phyloP scores from a whole-genome alignment of 768 basidiomycete species.

The Agrocybe praecox region DNA sequence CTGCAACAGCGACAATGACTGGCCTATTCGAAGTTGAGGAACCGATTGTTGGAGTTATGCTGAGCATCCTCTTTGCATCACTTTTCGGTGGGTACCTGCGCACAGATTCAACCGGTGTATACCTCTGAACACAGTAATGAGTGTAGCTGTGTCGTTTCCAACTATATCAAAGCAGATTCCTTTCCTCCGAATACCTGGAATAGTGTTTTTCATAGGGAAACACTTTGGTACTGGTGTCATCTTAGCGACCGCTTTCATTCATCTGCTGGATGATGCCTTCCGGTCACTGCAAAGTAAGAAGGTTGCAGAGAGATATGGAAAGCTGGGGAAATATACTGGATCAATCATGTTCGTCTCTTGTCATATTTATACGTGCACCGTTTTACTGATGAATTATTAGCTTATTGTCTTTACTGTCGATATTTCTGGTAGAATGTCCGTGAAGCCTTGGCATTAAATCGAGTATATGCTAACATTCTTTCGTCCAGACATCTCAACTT shows the following conservation, averaged over 20 bases:
- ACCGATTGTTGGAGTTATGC: conserved; percentile 38
- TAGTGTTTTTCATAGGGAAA: conserved; percentile 83
- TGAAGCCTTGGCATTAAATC: conserved; percentile 9
- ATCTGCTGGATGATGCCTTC: conserved; percentile 79
- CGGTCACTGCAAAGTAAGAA: conserved; percentile 50
- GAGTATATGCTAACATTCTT: neutral
- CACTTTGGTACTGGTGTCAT: conserved; percentile 90
- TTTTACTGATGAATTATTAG: neutral
- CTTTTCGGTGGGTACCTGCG: conserved; percentile 52
- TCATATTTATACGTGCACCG: neutral
- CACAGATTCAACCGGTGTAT: neutral
- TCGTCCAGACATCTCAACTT: conserved; percentile 65
- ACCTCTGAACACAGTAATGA: neutral
- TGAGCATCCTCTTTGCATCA: conserved; percentile 60
- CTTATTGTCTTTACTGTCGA: conserved; percentile 55
- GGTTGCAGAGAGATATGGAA: conserved; percentile 47
- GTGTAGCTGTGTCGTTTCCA: conserved; percentile 72
- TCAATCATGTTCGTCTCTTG: conserved; percentile 66
- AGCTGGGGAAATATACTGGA: conserved; percentile 62
- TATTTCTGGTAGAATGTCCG: conserved; percentile 84
- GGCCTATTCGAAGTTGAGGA: conserved; percentile 7
- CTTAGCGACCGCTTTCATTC: conserved; percentile 80
- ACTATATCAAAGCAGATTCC: conserved; percentile 56
- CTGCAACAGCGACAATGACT: conserved; percentile 1
- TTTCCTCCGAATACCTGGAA: conserved; percentile 60